Evolutionary conservation across 768 basidiomycete species (phyloP).

Genomic region (Serpula lacrymans): DNA sequence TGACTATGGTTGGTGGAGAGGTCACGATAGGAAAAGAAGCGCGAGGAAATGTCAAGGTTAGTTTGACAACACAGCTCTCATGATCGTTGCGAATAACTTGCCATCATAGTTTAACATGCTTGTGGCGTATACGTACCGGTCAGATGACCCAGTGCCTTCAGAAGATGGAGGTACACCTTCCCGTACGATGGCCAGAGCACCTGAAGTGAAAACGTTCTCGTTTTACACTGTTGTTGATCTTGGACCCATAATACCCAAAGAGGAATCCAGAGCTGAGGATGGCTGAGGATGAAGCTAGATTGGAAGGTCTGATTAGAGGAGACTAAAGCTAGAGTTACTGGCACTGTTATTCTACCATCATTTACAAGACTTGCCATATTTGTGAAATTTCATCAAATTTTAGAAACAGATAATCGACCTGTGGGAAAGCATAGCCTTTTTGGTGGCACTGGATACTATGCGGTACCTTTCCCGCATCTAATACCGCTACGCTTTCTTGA

Average conservation of each 20-base stretch:
- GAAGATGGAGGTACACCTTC: conserved; percentile 52
- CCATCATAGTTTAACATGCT: conserved; percentile 84
- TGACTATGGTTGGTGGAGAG: conserved; percentile 86
- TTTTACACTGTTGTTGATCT: conserved; percentile 86
- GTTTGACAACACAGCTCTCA: conserved; percentile 17
- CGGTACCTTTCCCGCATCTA: too few relatives aligned
- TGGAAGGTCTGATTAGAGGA: too few relatives aligned
- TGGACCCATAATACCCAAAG: conserved; percentile 63
- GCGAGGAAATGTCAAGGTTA: conserved; percentile 72
- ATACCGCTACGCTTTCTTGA: too few relatives aligned
- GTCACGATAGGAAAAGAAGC: conserved; percentile 82
- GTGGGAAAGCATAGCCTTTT: too few relatives aligned
- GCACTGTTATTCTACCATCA: too few relatives aligned
- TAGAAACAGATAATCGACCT: too few relatives aligned
- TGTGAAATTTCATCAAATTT: too few relatives aligned
- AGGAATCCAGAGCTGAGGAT: conserved; percentile 35
- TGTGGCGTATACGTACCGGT: conserved; percentile 90
- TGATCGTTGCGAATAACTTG: conserved; percentile 1
- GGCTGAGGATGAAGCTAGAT: too few relatives aligned
- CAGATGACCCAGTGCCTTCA: conserved; percentile 75
- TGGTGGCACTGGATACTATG: too few relatives aligned
- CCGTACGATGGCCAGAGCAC: conserved; percentile 44
- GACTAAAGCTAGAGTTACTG: too few relatives aligned
- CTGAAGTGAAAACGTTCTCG: conserved; percentile 84
- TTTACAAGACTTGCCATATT: too few relatives aligned